A percentile compares a stretch with the other conserved stretches of the same genome.
These are phyloP conservation scores for Candida ovalis DNA, from an alignment of 805 yeast species.

Conservation along the genomic window DNA sequence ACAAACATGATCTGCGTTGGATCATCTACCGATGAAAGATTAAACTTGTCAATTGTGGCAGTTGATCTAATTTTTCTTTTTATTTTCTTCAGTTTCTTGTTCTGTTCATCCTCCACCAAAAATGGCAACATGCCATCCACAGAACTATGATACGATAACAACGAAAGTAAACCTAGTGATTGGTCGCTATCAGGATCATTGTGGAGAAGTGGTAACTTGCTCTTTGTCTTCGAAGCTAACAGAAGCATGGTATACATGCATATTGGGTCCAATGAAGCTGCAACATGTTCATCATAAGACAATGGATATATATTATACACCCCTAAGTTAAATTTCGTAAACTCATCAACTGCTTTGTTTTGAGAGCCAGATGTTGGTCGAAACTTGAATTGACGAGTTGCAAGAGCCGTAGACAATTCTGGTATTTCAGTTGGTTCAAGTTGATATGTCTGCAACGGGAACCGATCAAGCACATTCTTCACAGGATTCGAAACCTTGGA, in stretches of 20 bases:
- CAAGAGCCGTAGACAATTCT: constrained; percentile 6
- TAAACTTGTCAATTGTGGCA: constrained; percentile 34
- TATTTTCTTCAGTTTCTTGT: constrained; percentile 27
- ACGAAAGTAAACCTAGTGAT: constrained; percentile 34
- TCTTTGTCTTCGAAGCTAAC: constrained; percentile 40
- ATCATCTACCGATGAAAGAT: constrained; percentile 29
- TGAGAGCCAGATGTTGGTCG: constrained; percentile 1
- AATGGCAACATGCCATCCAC: constrained; percentile 51
- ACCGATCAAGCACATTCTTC: constrained; percentile 42
- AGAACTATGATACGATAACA: constrained; percentile 47
- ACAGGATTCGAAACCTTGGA: constrained; percentile 38
- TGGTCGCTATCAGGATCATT: background rate
- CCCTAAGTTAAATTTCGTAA: constrained; percentile 43
- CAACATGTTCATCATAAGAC: constrained; percentile 24
- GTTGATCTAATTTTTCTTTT: constrained; percentile 36
- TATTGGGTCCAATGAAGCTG: constrained; percentile 56
- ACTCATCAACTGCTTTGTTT: constrained; percentile 20
- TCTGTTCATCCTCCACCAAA: constrained; percentile 45
- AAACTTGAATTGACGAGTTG: constrained; percentile 22
- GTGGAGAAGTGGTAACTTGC: constrained; percentile 38
- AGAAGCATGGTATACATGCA: constrained; percentile 46
- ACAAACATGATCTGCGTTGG: constrained; percentile 34
- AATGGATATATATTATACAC: constrained; percentile 43
- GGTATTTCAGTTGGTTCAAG: constrained; percentile 26
- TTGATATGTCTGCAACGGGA: constrained; percentile 46